phyloP scores from a whole-genome alignment of 768 basidiomycete genomes.

The Pulveroboletus ravenelii region DNA sequence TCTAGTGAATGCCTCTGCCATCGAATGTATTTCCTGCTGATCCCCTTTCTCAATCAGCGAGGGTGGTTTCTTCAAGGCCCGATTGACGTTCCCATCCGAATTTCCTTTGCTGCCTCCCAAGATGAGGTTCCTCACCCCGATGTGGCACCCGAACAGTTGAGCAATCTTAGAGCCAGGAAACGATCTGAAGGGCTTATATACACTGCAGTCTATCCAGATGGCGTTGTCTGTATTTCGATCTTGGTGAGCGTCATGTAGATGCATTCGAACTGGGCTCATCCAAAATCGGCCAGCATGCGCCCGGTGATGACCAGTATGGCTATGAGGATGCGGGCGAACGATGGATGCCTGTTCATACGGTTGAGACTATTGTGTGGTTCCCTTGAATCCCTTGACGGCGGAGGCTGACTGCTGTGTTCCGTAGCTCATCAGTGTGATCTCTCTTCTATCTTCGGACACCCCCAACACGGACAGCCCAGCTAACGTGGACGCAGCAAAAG shows the following conservation, averaged over 20 bases:
- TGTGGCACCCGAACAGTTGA: slow-evolving; percentile 97
- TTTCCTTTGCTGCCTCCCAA: slow-evolving; percentile 90
- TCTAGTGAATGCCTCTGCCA: slow-evolving; percentile 60
- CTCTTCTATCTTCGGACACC: slow-evolving; percentile 85
- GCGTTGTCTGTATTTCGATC: slow-evolving; percentile 94
- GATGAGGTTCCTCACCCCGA: slow-evolving; percentile 91
- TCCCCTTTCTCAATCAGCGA: slow-evolving; percentile 50
- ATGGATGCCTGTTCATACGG: slow-evolving; percentile 96
- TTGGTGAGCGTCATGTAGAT: slow-evolving; percentile 46
- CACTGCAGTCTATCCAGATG: slow-evolving; percentile 80
- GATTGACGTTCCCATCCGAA: slow-evolving; percentile 83
- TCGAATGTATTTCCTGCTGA: slow-evolving; percentile 3
- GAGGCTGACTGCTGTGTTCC: slow-evolving; percentile 1
- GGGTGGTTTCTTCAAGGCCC: slow-evolving; percentile 93
- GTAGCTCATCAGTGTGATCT: slow-evolving; percentile 94
- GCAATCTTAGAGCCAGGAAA: slow-evolving; percentile 22
- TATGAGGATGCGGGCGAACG: slow-evolving; percentile 96
- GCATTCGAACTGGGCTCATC: slow-evolving; percentile 1
- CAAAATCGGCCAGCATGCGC: slow-evolving; percentile 63
- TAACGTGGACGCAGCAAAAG: slow-evolving; percentile 93
- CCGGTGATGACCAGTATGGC: slow-evolving; percentile 94
- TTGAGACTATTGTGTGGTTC: slow-evolving; percentile 84
- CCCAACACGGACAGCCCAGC: slow-evolving; percentile 93
- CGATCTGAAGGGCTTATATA: background rate
- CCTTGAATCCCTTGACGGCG: background rate